Base-by-base conservation (phyloP, 768 basidiomycete species). In the Tylopilus sp. region DNA sequence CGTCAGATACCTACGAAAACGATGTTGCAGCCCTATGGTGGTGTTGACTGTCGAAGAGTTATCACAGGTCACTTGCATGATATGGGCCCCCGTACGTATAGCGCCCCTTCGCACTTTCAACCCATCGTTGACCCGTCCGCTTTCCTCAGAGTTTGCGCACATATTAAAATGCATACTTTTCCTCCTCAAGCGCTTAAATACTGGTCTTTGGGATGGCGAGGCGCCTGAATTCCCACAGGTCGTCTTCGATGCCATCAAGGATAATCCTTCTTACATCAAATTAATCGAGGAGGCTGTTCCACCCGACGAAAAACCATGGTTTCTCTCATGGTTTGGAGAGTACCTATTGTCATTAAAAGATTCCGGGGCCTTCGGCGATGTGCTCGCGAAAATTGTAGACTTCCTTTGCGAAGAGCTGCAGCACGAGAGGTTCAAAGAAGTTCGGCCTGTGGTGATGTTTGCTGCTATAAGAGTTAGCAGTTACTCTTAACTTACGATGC, bases 381-480 rank as follows among this genome's bases (percentile, higher is more conserved):
- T 87, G n/a, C 71, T 95, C 28, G 85, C 86, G 8, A 85, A 82
- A 64, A 75, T 87, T 33, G 71, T 82, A 13, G 81, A 83, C 55
- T 86, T 90, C 53, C 75, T 93, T 46, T 88, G 85, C 65, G 89
- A 88, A 62, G 85, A 90, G 56, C 68, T 89, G 18, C 92, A 94
- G 62, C 89, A 92, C 57, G 80, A 84, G 50, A 78, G 88, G 4
- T 87, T 89, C 62, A 68, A 73, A 44, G 71, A 74, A 22, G 70
- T 79, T 20, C 78, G 86, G 15, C 82, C 88, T 1, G 69, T 71
- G 21, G 78, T 83, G 17, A 80, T 92, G 70, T 63, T 73, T 23
- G 71, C 78, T 26, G 85, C 85, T 3, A 69, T 82, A 40, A 75
- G 77, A 57, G 94, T 92, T 63, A 70, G 86, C 72, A 21, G 36